Evolutionary conservation across 495 filamentous ascomycete genomes (phyloP).

Genomic region (Penicillium pancosmium): DNA sequence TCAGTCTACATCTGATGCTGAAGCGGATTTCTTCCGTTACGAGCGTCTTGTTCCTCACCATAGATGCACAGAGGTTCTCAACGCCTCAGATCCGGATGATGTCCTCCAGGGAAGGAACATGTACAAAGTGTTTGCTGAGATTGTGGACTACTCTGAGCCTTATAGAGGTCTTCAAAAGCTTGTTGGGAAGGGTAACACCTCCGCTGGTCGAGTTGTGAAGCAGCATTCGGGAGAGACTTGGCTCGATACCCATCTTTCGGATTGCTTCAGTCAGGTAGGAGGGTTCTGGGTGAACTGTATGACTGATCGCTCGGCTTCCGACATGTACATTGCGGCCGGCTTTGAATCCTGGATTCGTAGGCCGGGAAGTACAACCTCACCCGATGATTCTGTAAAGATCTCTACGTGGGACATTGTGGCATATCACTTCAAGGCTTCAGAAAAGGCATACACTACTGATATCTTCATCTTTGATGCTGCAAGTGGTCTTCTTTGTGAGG

Average conservation of each 20-base stretch:
- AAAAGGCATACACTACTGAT: conserved; percentile 47
- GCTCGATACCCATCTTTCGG: conserved; percentile 40
- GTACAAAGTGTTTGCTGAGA: conserved; percentile 47
- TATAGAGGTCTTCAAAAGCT: conserved; percentile 51
- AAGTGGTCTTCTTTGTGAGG: conserved; percentile 44
- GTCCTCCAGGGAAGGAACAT: conserved; percentile 53
- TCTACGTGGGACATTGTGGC: conserved; percentile 48
- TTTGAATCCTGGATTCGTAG: conserved; percentile 52
- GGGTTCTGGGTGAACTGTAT: conserved; percentile 58
- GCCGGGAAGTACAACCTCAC: conserved; percentile 26
- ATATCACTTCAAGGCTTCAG: conserved; percentile 33
- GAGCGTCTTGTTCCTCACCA: conserved; percentile 43
- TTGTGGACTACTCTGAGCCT: conserved; percentile 51
- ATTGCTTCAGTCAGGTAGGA: conserved; percentile 53
- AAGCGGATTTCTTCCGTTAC: conserved; percentile 41
- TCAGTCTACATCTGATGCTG: not conserved
- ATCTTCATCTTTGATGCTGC: conserved; percentile 54
- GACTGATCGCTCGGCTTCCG: conserved; percentile 38
- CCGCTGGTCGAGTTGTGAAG: conserved; percentile 47
- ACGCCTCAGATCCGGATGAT: conserved; percentile 44
- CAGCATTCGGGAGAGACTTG: conserved; percentile 38
- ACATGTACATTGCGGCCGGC: conserved; percentile 53
- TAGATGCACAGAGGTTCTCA: conserved; percentile 42
- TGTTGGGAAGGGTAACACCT: conserved; percentile 45
- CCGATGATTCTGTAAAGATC: conserved; percentile 15